Evolutionary conservation across 108 stramenopile species (phyloP).

Genomic region (Pseudonitzschia multistriata): DNA sequence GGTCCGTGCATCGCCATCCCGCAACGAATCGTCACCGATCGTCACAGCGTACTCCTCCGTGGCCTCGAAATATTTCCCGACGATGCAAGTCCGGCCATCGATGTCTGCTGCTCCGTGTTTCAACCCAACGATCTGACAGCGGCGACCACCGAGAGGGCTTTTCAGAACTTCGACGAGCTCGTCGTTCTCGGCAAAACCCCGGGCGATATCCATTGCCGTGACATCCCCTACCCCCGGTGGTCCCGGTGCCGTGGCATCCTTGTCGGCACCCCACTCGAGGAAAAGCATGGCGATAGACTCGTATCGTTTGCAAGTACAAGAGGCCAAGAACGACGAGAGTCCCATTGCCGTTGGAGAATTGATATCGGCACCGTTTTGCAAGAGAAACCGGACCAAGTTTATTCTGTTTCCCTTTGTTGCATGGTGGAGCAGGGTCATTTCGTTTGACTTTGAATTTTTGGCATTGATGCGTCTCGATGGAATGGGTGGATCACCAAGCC

Average conservation of each 20-base stretch:
- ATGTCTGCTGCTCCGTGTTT: not conserved
- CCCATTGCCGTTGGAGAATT: not conserved
- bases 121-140: conserved; percentile 14
- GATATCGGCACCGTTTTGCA: not conserved
- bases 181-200: not conserved
- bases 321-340: not conserved
- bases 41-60: conserved; percentile 6
- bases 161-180: not conserved
- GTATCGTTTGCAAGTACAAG: not conserved
- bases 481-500: conserved; percentile 3
- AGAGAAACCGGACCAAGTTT: not conserved
- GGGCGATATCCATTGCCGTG: not conserved
- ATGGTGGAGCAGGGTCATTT: not conserved
- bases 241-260: not conserved
- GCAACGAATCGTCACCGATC: not conserved
- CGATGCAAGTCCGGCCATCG: conserved; percentile 8
- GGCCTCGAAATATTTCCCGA: not conserved
- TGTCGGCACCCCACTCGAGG: conserved; percentile 16
- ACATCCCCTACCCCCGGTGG: not conserved
- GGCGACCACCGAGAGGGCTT: conserved; percentile 14
- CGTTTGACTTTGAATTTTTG: not conserved
- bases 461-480: not conserved
- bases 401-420: not conserved
- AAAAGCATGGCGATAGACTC: not conserved
- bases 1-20: not conserved